Base-by-base conservation (phyloP, 2,329 filamentous ascomycete genomes). In the Periglandula ipomoeae region DNA sequence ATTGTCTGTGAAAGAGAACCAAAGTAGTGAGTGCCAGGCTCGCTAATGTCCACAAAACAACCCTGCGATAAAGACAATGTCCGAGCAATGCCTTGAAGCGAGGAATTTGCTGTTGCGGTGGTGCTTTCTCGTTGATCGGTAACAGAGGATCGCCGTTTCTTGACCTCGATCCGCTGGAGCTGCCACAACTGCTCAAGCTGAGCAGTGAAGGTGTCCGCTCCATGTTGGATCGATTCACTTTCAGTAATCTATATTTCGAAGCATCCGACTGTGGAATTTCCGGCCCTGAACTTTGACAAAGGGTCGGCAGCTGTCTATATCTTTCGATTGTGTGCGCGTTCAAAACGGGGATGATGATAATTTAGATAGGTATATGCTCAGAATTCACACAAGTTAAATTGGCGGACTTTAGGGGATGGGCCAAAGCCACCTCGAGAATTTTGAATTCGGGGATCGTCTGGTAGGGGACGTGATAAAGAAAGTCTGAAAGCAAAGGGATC, bases 41-140 rank as follows among this genome's bases (percentile, higher is more conserved):
- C 13, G 67, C 61, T n/a, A 71, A 51, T 5, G 65, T 65, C 75
- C 76, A 79, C 58, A 76, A 62, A 39, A 78, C 60, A 19, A 79
- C 66, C 48, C 76, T 68, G 37, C 74, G 69, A 56, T 78, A 78
- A 32, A 78, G 64, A 55, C 70, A 76, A 56, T 76, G 70, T 13
- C 74, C 65, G n/a, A 79, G 58, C 11, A 79, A 54, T 6, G 70
- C 62, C 52, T 68, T 70, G 20, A 75, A 58, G 47, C 70, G 63
- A 44, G 74, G 60, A 47, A 61, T 66, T 17, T 66, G 60, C 53
- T 68, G 61, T 53, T 68, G 66, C 44, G 67, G 61, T 11, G 57
- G 53, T 3, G 61, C 56, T 38, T 58, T 59, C 27, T 59, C 60
- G 8, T 61, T 57, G 47, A 62, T 63, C 2, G 66, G 66, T 15